Base-by-base conservation (phyloP, 345 rosid genomes). In the Leavenworthia alabamica region DNA sequence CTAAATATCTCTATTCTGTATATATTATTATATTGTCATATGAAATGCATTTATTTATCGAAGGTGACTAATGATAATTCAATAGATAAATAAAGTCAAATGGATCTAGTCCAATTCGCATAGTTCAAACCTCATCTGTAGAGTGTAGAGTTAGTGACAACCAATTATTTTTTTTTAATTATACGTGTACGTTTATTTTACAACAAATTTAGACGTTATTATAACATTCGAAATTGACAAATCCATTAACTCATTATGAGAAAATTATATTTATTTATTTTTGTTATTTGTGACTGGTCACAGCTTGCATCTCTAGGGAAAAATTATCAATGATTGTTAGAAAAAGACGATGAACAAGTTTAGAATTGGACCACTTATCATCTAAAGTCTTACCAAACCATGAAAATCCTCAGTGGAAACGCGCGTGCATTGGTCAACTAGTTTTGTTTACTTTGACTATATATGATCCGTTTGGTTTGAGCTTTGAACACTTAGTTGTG, bases 291-390 rank as follows among this genome's bases (percentile, higher is more conserved):
- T 23, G 2, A 23, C 4, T 23, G 26, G 26, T 23, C 26, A 23
- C 26, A 2, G 26, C 4, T 23, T 23, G 26, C 4, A 23, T 23
- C 26, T 23, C 26, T 23, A 2, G 26, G 26, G 26, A n/a, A n/a
- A n/a, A n/a, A n/a, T n/a, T n/a, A n/a, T n/a, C n/a, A n/a, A n/a
- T n/a, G n/a, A n/a, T n/a, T n/a, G n/a, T n/a, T n/a, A n/a, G n/a
- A n/a, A n/a, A n/a, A n/a, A n/a, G n/a, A n/a, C n/a, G n/a, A n/a
- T n/a, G n/a, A n/a, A n/a, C n/a, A 59, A 68, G 73, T 60, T 42
- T 35, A 9, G 46, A 32, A 42, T 11, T 32, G 73, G 73, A 59
- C 47, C 73, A 68, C 48, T 52, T 28, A 41, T 48, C 49, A 67
- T 40, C 65, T 36, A 40, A 31, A 29, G 5, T 42, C n/a, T 22